phyloP scores from a whole-genome alignment of 2,329 filamentous ascomycete species.

The Ophiostoma piceae region DNA sequence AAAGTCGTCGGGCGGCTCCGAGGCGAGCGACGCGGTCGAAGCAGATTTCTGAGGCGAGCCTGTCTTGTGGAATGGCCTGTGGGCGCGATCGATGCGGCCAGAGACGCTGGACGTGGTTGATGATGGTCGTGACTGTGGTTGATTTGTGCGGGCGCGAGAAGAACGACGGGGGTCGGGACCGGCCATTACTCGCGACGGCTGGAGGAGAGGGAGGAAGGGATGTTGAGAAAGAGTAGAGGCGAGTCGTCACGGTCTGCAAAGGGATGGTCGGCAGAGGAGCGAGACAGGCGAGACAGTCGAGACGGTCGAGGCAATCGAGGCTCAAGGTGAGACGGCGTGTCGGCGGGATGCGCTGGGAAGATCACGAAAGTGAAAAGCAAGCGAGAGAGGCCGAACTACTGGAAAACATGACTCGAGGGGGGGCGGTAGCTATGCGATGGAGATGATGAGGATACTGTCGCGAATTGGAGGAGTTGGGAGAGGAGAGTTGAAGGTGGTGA shows the following conservation, averaged over 20 bases:
- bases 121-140: slow-evolving; percentile 70
- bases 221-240: background rate
- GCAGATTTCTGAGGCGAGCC: slow-evolving; percentile 70
- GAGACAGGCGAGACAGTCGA: slow-evolving; percentile 20
- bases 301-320: background rate
- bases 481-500: slow-evolving; percentile 1
- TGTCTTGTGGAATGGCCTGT: slow-evolving; percentile 66
- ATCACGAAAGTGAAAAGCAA: slow-evolving; percentile 8
- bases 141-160: slow-evolving; percentile 77
- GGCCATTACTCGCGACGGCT: slow-evolving; percentile 49
- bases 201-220: slow-evolving; percentile 29
- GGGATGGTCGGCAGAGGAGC: slow-evolving; percentile 19
- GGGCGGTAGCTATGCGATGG: background rate
- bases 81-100: slow-evolving; percentile 67
- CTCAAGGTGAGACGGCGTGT: background rate
- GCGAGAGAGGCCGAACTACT: background rate
- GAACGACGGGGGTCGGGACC: slow-evolving; percentile 74
- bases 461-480: background rate
- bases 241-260: background rate
- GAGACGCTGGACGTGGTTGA: slow-evolving; percentile 72
- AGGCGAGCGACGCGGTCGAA: slow-evolving; percentile 67
- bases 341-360: background rate
- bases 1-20: slow-evolving; percentile 60
- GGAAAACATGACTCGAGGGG: slow-evolving; percentile 15
- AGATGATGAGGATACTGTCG: background rate